Evolutionary conservation across 176 grass and related monocot genomes (phyloP), one percentile per base, ranked within the genome.

Genomic region (Alopecurus myosuroides): DNA sequence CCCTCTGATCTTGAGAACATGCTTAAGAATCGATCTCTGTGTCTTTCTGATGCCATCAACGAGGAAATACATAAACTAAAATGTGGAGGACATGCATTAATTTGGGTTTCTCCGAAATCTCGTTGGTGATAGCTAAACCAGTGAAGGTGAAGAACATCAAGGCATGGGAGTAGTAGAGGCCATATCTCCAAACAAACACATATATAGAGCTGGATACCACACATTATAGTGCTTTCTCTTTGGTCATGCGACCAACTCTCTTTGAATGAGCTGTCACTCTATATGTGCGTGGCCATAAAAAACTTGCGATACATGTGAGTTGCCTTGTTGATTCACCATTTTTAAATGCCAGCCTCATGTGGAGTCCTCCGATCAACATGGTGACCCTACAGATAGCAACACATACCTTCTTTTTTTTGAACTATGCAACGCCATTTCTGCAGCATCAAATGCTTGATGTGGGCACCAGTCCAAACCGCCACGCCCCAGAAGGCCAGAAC

Each of bases 401-500:
- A 11, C n/a, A 26, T 63, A 18, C 61, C 13, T n/a, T n/a, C n/a
- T n/a, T n/a, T n/a, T n/a, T n/a, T n/a, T n/a, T n/a, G n/a, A n/a
- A n/a, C n/a, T n/a, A n/a, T n/a, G n/a, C n/a, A n/a, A n/a, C n/a
- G n/a, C n/a, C n/a, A 14, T 64, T 17, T 33, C 29, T 64, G 14
- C 31, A 64, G 2, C 61, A 34, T 64, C 6, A 8, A 63, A 87
- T 82, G 75, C 60, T 86, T 33, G 79, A 88, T 76, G 83, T n/a
- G n/a, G n/a, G n/a, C n/a, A n/a, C 23, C 66, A 86, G 53, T 65
- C 34, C 23, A 49, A 72, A 83, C 42, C 64, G n/a, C 83, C 20
- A 37, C 6, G 8, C 74, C 90, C 17, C 86, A 82, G 14, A 82
- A 92, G 41, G 65, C 82, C 41, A n/a, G n/a, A n/a, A n/a, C n/a